Base-by-base conservation (phyloP, 345 rosid species). In the Luvunga scandens region DNA sequence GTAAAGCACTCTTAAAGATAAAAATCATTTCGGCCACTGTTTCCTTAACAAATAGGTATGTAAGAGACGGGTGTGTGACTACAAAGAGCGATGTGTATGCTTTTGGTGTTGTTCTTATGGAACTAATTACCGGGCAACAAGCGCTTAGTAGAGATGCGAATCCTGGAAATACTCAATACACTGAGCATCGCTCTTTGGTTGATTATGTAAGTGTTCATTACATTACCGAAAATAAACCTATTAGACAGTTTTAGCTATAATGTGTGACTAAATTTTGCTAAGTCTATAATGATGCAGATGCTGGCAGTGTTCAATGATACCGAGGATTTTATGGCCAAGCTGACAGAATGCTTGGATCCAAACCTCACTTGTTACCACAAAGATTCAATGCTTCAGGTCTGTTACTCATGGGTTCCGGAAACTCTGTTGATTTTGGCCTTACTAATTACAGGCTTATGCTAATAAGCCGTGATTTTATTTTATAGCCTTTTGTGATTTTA, bases 51-150 rank as follows among this genome's bases (percentile, higher is more conserved):
- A 57, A 13, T 69, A 85, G 82, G 76, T 82, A 78, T 18, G 75
- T 66, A 39, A 56, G 81, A 79, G 85, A 84, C 53, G 85, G 87
- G 9, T 55, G 61, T 59, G 83, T 82, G 73, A 79, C 81, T 36
- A 81, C 83, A 30, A 82, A 82, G 75, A 65, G 72, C 24, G 84
- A 85, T 8, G 84, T 75, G 39, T 78, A 82, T 80, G 66, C 87
- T 56, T 80, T 80, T 39, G 87, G 85, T 57, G 84, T 80, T 75
- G 79, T 80, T 28, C 76, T 82, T n/a, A 71, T 78, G 85, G 85
- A 85, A 64, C 59, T 82, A n/a, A 59, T 85, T 8, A 80, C 87
- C 9, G 82, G 78, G 73, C 83, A 77, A 82, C 85, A 75, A 27
- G 85, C 85, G 10, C 66, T 77, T 14, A 59, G 60, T 75, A 79